Percentiles rank a stretch among this genome's conserved stretches.
Evolutionary conservation across 176 grass and related monocot genomes (phyloP).

Genomic region (Alloteropsis semialata): DNA sequence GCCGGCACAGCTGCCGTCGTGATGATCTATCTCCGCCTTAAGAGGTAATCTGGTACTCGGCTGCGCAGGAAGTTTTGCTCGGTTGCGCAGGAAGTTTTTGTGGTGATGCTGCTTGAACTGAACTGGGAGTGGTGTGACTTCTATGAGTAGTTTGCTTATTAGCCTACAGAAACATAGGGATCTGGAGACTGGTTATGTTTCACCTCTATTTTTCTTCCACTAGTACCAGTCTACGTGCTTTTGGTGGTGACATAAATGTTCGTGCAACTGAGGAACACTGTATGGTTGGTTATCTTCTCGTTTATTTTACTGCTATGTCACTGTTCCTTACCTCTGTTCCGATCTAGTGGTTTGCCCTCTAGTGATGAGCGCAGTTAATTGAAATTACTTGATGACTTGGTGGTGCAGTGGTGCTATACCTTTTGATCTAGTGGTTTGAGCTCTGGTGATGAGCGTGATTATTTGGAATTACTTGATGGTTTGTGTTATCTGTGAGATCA

Average conservation of each 20-base stretch:
- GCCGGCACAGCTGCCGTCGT: constrained; percentile 19
- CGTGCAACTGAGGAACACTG: neutral
- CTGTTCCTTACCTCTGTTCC: neutral
- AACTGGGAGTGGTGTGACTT: constrained; percentile 25
- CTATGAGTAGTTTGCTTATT: constrained; percentile 48
- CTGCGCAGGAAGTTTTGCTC: constrained; percentile 46
- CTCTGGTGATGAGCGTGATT: no score
- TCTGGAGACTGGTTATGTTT: constrained; percentile 37
- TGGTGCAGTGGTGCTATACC: neutral
- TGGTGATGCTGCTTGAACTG: constrained; percentile 10
- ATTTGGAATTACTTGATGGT: no score
- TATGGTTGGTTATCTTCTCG: neutral
- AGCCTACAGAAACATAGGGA: constrained; percentile 28
- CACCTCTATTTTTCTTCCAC: constrained; percentile 12
- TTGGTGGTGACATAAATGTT: constrained; percentile 28
- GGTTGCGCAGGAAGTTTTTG: constrained; percentile 22
- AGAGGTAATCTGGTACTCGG: constrained; percentile 47
- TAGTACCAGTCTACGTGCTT: constrained; percentile 1
- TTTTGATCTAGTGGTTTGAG: no score
- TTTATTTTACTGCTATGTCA: neutral
- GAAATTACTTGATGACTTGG: neutral
- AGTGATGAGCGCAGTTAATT: neutral
- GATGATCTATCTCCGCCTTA: constrained; percentile 42
- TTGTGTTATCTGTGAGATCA: neutral
- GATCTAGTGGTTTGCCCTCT: neutral